Evolutionary conservation across 768 basidiomycete genomes (phyloP).

Genomic region (Mycena filopes): DNA sequence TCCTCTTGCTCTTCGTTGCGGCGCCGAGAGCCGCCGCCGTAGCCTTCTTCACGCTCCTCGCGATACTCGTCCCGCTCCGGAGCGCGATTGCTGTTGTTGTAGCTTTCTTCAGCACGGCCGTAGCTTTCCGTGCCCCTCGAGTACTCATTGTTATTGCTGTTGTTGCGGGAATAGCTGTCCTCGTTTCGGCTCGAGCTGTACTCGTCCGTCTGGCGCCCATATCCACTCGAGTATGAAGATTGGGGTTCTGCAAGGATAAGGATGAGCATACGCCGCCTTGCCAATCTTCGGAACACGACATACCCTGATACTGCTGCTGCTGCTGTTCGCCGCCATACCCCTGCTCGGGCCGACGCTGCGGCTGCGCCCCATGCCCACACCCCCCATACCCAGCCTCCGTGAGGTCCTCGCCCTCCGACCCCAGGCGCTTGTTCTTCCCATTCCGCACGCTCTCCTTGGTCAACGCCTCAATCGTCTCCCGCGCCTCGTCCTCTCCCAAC

Average conservation of each 20-base stretch:
- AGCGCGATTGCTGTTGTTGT: slow-evolving; percentile 9
- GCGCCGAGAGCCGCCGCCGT: slow-evolving; percentile 4
- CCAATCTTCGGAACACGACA: neutral
- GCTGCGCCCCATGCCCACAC: slow-evolving; percentile 39
- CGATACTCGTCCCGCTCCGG: slow-evolving; percentile 23
- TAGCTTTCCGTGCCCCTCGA: slow-evolving; percentile 18
- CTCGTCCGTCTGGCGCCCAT: neutral
- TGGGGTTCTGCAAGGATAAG: neutral
- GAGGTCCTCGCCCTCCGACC: slow-evolving; percentile 53
- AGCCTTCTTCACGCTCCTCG: neutral
- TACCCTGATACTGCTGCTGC: slow-evolving; percentile 21
- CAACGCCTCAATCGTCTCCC: slow-evolving; percentile 57
- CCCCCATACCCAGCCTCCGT: slow-evolving; percentile 54
- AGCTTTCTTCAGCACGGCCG: slow-evolving; percentile 5
- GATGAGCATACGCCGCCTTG: neutral
- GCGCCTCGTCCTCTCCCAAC: slow-evolving; percentile 54
- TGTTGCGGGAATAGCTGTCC: slow-evolving; percentile 1
- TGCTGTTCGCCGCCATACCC: slow-evolving; percentile 16
- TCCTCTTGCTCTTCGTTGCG: slow-evolving; percentile 24
- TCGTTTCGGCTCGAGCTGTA: slow-evolving; percentile 5
- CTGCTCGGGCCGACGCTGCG: slow-evolving; percentile 19
- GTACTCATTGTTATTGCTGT: slow-evolving; percentile 8
- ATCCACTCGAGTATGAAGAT: slow-evolving; percentile 15
- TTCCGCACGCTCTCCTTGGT: slow-evolving; percentile 69
- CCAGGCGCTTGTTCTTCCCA: slow-evolving; percentile 67